Evolutionary conservation across 164 flowering plant genomes (phyloP), one percentile per base, ranked within the genome.

Genomic region (Stephania japonica): DNA sequence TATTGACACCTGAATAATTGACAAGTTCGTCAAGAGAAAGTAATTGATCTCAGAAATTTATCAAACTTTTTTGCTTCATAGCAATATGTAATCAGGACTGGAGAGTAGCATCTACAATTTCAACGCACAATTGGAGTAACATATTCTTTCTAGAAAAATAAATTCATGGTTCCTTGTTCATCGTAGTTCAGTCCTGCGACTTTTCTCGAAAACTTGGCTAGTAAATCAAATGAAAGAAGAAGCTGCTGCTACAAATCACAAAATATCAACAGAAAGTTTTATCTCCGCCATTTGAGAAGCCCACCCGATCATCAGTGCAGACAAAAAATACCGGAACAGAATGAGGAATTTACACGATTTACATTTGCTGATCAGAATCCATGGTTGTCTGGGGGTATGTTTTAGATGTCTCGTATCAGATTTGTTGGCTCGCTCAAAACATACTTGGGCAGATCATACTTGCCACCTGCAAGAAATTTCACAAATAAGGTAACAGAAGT

Each of bases 381-480:
- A 64, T 24, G 49, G 41, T 71, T 72, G 59, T 63, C 74, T 75
- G 73, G 53, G 38, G 7, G 38, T 27, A 23, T 13, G 69, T 53
- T 49, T 85, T 74, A 89, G 75, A 82, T 72, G 26, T 83, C 87
- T 49, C 80, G 79, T 25, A 90, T 84, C 84, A 94, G 82, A 79
- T 94, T 94, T 66, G 88, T 84, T 16, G 97, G 98, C 84, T 91
- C 97, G 65, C 97, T 91, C 83, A 93, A 79, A 68, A 90, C 97
- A 76, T 90, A 91, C 77, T 84, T 89, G 26, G 97, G 98, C 50
- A 91, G 81, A 75, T 94, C 97, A 80, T 94, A 91, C 79, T 92
- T 94, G 12, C 96, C 93, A 83, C 97, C 97, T 94, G 91, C 87
- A 83, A 42, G 59, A 70, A 2, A 65, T 38, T 49, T 47, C 26